Conservation (phyloP, 352 stramenopile species). For the Phytophthora hybrid region DNA sequence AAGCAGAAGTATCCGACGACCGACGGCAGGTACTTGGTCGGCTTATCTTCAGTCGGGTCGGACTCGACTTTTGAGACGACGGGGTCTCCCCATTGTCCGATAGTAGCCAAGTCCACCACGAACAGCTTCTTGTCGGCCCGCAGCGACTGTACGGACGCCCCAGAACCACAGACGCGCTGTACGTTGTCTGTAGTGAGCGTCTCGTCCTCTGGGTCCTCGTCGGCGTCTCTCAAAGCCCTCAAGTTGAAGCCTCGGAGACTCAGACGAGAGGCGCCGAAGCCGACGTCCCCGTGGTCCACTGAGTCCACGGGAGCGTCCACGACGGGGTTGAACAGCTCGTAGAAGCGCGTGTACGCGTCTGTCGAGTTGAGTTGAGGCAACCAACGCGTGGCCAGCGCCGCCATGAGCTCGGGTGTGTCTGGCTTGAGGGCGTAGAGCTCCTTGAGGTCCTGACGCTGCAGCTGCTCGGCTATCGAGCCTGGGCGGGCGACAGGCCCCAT, state of each 20-base stretch:
- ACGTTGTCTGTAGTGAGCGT: slow-evolving; percentile 44
- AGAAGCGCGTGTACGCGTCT: slow-evolving; percentile 38
- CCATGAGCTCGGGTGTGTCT: slow-evolving; percentile 34
- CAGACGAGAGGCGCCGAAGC: slow-evolving; percentile 51
- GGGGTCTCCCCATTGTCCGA: slow-evolving; percentile 38
- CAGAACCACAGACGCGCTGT: slow-evolving; percentile 36
- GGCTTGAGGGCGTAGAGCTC: slow-evolving; percentile 30
- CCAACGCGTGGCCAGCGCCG: slow-evolving; percentile 22
- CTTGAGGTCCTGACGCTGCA: slow-evolving; percentile 34
- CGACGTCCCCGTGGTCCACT: slow-evolving; percentile 48
- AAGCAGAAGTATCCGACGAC: slow-evolving; percentile 57
- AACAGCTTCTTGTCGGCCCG: slow-evolving; percentile 41
- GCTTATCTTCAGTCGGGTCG: not conserved
- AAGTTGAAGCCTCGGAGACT: slow-evolving; percentile 60
- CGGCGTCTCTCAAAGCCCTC: slow-evolving; percentile 18
- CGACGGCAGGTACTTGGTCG: slow-evolving; percentile 50
- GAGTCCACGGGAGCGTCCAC: slow-evolving; percentile 24
- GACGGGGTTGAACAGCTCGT: slow-evolving; percentile 40
- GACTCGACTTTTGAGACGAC: slow-evolving; percentile 30
- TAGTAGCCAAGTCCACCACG: slow-evolving; percentile 44
- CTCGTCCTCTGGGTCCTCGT: slow-evolving; percentile 29
- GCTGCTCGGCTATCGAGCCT: slow-evolving; percentile 39
- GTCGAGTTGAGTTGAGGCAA: slow-evolving; percentile 31
- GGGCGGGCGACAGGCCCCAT: slow-evolving; percentile 39
- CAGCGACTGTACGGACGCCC: slow-evolving; percentile 26